These are phyloP conservation scores for Stropharia rugosoannulata DNA, from an alignment of 768 basidiomycete species.

Conservation along the genomic window DNA sequence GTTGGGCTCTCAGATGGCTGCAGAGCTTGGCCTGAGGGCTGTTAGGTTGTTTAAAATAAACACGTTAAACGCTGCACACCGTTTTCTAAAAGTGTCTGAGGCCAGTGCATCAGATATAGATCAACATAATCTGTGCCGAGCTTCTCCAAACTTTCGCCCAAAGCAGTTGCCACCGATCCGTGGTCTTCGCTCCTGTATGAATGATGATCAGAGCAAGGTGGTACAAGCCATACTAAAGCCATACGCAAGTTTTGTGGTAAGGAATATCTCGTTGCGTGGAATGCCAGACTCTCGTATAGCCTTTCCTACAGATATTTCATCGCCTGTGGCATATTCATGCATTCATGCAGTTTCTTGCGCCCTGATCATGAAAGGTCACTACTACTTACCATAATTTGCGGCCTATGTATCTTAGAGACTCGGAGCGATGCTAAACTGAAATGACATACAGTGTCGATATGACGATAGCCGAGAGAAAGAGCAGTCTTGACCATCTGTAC, in stretches of 20 bases:
- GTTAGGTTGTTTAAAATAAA: not conserved
- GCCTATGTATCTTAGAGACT: not conserved
- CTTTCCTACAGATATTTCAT: not conserved
- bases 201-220: not conserved
- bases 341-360: no score
- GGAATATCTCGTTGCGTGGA: constrained; percentile 1
- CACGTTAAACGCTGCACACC: not conserved
- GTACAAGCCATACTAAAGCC: no score
- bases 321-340: not conserved
- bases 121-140: constrained; percentile 3
- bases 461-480: not conserved
- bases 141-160: not conserved
- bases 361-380: no score
- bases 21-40: not conserved
- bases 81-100: not conserved
- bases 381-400: not conserved
- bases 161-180: not conserved
- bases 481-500: constrained; percentile 3
- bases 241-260: constrained; percentile 3
- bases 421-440: no score
- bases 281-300: constrained; percentile 2
- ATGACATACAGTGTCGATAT: not conserved
- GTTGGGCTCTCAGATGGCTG: constrained; percentile 1
- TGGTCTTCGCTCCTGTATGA: not conserved
- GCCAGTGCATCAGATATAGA: constrained; percentile 5